Percentiles rank a stretch among this genome's conserved stretches.
Conservation (phyloP, 768 basidiomycete genomes). For the Heimioporus sp. region DNA sequence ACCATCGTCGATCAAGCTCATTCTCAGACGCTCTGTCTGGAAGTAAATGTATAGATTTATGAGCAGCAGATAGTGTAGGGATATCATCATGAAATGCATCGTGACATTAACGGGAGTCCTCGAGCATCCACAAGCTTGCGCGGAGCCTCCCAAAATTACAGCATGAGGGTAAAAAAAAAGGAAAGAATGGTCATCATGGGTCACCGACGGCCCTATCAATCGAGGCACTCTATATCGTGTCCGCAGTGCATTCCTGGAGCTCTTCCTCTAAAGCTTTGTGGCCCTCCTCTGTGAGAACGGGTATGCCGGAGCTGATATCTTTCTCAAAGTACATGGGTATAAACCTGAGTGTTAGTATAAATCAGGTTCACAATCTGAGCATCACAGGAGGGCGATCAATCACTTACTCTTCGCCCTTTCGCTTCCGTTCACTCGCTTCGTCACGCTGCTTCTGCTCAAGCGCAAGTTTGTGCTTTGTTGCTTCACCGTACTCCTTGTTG, state of each 20-base stretch:
- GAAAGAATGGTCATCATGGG: slow-evolving; percentile 5
- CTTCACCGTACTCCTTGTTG: slow-evolving; percentile 86
- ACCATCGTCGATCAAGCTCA: not conserved
- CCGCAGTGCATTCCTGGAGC: slow-evolving; percentile 29
- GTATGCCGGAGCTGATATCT: slow-evolving; percentile 63
- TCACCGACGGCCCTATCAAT: not conserved
- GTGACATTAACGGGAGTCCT: slow-evolving; percentile 2
- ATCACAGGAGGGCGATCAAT: not conserved
- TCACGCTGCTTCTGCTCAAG: slow-evolving; percentile 96
- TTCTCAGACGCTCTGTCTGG: not conserved
- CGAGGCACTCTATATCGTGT: slow-evolving; percentile 12
- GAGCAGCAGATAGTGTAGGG: slow-evolving; percentile 24
- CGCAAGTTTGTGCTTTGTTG: slow-evolving; percentile 84
- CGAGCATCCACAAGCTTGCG: slow-evolving; percentile 3
- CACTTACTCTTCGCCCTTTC: slow-evolving; percentile 74
- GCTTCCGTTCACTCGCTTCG: slow-evolving; percentile 82
- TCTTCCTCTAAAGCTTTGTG: slow-evolving; percentile 73
- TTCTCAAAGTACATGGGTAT: slow-evolving; percentile 74
- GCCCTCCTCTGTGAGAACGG: slow-evolving; percentile 69
- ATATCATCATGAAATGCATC: slow-evolving; percentile 24
- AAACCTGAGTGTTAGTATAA: slow-evolving; percentile 45
- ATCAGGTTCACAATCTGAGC: not conserved
- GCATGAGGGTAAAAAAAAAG: not conserved
- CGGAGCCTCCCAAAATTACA: slow-evolving; percentile 6
- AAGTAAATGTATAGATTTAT: slow-evolving; percentile 11